These are phyloP conservation scores for Saccharomycopsis guyanensis DNA, from an alignment of 805 yeast species.

Conservation along the genomic window DNA sequence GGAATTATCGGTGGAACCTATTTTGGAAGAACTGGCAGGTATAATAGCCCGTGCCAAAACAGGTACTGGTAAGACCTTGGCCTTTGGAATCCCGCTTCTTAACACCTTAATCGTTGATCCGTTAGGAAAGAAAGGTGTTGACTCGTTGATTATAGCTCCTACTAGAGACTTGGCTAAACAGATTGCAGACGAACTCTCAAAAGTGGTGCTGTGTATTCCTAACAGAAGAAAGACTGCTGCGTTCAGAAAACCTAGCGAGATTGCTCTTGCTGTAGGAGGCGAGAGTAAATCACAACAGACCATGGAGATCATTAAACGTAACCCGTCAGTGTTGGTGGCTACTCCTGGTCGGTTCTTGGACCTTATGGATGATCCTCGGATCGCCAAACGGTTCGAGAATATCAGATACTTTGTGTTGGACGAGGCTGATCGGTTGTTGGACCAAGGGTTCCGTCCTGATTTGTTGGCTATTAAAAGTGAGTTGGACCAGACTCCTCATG, in stretches of 20 bases:
- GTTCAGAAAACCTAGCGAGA: slow-evolving; percentile 24
- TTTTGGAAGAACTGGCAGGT: slow-evolving; percentile 45
- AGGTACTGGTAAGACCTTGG: slow-evolving; percentile 92
- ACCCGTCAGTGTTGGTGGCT: slow-evolving; percentile 65
- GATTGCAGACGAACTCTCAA: slow-evolving; percentile 13
- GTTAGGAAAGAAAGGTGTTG: slow-evolving; percentile 34
- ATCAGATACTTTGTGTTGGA: slow-evolving; percentile 69
- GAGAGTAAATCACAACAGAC: slow-evolving; percentile 35
- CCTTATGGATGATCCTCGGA: slow-evolving; percentile 40
- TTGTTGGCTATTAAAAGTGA: slow-evolving; percentile 48
- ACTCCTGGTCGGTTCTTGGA: slow-evolving; percentile 85
- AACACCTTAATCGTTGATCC: slow-evolving; percentile 38
- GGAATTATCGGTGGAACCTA: slow-evolving; percentile 50
- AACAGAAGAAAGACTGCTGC: neutral
- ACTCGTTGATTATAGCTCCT: slow-evolving; percentile 72
- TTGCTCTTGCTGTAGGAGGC: slow-evolving; percentile 66
- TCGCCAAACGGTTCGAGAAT: slow-evolving; percentile 33
- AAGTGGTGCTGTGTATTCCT: neutral
- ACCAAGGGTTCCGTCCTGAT: slow-evolving; percentile 68
- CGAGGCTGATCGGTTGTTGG: slow-evolving; percentile 86
- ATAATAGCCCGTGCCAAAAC: slow-evolving; percentile 86
- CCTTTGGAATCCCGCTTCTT: slow-evolving; percentile 75
- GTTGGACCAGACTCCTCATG: slow-evolving; percentile 33
- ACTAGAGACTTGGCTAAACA: slow-evolving; percentile 75
- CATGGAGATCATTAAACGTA: slow-evolving; percentile 23